A percentile compares a stretch with the other conserved stretches of the same genome.
phyloP scores from a whole-genome alignment of 2,329 filamentous ascomycete species.

The Periconia macrospinosa region DNA sequence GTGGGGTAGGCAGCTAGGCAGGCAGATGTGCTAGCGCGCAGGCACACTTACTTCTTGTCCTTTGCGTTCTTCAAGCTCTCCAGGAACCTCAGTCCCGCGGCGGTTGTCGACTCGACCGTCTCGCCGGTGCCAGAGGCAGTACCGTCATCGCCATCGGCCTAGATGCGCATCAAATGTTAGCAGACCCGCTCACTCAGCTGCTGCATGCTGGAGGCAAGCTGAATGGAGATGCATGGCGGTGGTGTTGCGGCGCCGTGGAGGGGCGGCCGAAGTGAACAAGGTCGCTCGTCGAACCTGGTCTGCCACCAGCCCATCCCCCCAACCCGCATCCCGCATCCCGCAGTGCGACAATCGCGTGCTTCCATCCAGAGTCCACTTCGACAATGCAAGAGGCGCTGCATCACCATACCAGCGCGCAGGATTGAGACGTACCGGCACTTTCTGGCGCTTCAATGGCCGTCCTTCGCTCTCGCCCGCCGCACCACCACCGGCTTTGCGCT shows the following conservation, averaged over 20 bases:
- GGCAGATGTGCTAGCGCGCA: neutral
- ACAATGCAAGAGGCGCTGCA: conserved; percentile 18
- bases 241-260: conserved; percentile 29
- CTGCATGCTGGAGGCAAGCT: neutral
- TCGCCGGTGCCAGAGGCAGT: conserved; percentile 39
- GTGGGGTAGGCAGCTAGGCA: neutral
- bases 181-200: conserved; percentile 4
- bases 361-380: conserved; percentile 21
- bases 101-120: conserved; percentile 68
- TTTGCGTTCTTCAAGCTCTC: conserved; percentile 74
- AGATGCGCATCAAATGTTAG: conserved; percentile 29
- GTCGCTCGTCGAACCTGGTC: conserved; percentile 34
- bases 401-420: conserved; percentile 32
- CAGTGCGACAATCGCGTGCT: conserved; percentile 25
- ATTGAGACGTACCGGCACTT: conserved; percentile 56
- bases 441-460: conserved; percentile 61
- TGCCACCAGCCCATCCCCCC: conserved; percentile 30
- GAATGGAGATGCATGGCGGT: conserved; percentile 23
- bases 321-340: conserved; percentile 24
- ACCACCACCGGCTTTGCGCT: conserved; percentile 58
- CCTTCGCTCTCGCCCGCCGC: conserved; percentile 54
- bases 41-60: conserved; percentile 73
- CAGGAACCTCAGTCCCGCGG: conserved; percentile 72
- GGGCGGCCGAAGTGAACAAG: conserved; percentile 24
- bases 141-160: conserved; percentile 28